These are phyloP conservation scores for Alternaria solani DNA, from an alignment of 2,329 filamentous ascomycete species.

Conservation along the genomic window DNA sequence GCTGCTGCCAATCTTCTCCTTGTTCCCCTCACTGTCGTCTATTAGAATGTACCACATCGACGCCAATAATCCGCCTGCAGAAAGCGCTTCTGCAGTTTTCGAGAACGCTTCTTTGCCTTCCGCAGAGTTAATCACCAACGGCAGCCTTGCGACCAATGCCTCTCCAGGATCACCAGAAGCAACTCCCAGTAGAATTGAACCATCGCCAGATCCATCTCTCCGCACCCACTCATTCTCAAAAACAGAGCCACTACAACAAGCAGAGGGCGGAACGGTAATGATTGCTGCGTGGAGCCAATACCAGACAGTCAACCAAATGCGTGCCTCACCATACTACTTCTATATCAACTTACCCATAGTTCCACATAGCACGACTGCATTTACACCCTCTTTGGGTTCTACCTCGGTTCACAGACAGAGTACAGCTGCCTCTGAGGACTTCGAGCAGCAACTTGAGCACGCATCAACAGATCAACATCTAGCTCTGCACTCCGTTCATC, in stretches of 20 bases:
- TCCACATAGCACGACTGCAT: neutral
- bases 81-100: neutral
- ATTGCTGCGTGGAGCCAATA: neutral
- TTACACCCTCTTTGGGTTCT: neutral
- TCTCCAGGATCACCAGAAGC: neutral
- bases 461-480: neutral
- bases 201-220: neutral
- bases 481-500: neutral
- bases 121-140: neutral
- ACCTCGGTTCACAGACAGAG: neutral
- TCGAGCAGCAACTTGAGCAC: neutral
- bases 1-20: neutral
- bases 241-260: neutral
- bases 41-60: constrained; percentile 2
- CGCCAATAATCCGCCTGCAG: neutral
- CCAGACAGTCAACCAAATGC: neutral
- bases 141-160: neutral
- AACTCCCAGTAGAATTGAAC: neutral
- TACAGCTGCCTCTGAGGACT: too few relatives aligned
- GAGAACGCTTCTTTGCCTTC: neutral
- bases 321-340: neutral
- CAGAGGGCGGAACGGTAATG: neutral
- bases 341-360: neutral
- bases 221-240: neutral
- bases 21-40: too few relatives aligned